Percentiles rank a stretch among this genome's conserved stretches.
phyloP scores from a whole-genome alignment of 208 protist species.

The Kentomonas sorsogonicus region DNA sequence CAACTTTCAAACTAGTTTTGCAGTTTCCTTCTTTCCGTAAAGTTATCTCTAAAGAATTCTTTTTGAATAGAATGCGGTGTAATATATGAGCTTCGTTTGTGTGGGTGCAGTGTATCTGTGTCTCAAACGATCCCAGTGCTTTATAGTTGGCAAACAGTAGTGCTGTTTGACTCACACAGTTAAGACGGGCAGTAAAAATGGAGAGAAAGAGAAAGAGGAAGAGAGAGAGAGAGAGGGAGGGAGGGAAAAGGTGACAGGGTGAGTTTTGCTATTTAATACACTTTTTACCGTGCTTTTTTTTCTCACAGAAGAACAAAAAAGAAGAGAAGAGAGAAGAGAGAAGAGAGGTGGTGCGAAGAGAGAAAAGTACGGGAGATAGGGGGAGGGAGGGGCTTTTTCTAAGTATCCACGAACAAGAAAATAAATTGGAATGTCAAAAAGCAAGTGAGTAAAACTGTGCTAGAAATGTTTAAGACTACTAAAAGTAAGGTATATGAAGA shows the following conservation, averaged over 20 bases:
- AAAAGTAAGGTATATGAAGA: too few relatives aligned
- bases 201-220: too few relatives aligned
- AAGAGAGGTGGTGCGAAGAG: neutral
- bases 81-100: too few relatives aligned
- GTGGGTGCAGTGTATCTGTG: too few relatives aligned
- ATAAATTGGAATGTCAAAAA: constrained; percentile 1
- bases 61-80: too few relatives aligned
- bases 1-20: too few relatives aligned
- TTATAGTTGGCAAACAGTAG: too few relatives aligned
- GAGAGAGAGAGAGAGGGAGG: constrained; percentile 5
- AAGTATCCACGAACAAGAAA: constrained; percentile 2
- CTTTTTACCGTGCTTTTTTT: constrained; percentile 4
- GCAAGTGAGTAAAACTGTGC: neutral
- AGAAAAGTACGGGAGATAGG: neutral
- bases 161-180: too few relatives aligned
- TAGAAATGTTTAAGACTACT: too few relatives aligned
- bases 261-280: neutral
- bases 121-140: too few relatives aligned
- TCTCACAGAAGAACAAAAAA: constrained; percentile 8
- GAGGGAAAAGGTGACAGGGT: neutral
- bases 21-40: neutral
- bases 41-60: too few relatives aligned
- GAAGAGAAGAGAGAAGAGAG: neutral
- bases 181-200: too few relatives aligned
- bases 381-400: neutral